Percentiles rank a stretch among this genome's conserved stretches.
These are phyloP conservation scores for Gracilaria domingensis DNA, from an alignment of 23 red algal species.

Conservation along the genomic window DNA sequence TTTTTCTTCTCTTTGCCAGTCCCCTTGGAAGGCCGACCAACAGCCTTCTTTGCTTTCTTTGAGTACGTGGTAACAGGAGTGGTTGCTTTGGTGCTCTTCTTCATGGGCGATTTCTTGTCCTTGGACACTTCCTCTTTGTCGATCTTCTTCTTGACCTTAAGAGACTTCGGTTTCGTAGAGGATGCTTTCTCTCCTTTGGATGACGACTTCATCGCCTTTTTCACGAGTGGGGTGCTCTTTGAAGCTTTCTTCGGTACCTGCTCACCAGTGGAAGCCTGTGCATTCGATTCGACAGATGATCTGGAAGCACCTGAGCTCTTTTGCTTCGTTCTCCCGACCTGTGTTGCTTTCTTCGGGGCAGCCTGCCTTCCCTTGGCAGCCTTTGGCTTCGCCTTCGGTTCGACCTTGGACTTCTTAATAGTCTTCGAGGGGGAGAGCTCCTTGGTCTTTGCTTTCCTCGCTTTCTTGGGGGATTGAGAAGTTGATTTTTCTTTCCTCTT, in stretches of 20 bases:
- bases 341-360: slow-evolving; percentile 6
- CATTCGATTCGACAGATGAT: not conserved
- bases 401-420: slow-evolving; percentile 29
- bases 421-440: slow-evolving; percentile 28
- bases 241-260: not conserved
- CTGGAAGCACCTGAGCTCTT: not conserved
- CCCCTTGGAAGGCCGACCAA: not conserved
- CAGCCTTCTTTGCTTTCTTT: slow-evolving; percentile 28
- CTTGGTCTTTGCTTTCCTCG: slow-evolving; percentile 15
- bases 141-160: slow-evolving; percentile 49
- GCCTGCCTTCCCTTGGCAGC: slow-evolving; percentile 14
- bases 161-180: not conserved
- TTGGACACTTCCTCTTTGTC: slow-evolving; percentile 9
- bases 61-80: slow-evolving; percentile 44
- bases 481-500: not conserved
- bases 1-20: not conserved
- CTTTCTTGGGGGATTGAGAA: slow-evolving; percentile 8
- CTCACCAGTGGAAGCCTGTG: not conserved
- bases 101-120: slow-evolving; percentile 14
- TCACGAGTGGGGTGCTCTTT: not conserved
- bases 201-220: not conserved
- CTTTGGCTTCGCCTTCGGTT: slow-evolving; percentile 28
- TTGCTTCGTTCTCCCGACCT: not conserved
- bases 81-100: not conserved
- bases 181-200: not conserved